Conservation (phyloP, 2,329 filamentous ascomycete species). For the Phyllosticta paracitricarpa region DNA sequence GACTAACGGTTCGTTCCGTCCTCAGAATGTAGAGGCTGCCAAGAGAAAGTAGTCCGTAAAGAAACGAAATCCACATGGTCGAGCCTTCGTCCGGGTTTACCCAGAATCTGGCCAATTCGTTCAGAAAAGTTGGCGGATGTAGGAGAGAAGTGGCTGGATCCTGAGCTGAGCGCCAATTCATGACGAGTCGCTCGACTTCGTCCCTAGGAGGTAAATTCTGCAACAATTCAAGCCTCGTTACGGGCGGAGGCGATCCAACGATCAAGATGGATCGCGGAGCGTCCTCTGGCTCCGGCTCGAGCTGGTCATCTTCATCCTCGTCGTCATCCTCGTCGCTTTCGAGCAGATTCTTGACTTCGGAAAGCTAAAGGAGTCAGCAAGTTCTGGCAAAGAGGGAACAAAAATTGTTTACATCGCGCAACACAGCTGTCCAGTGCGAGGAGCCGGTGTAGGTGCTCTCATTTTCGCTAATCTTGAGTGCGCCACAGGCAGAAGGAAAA, state of each 20-base stretch:
- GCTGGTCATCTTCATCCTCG: constrained; percentile 11
- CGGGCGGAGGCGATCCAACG: constrained; percentile 13
- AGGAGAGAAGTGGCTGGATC: constrained; percentile 19
- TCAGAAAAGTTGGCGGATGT: constrained; percentile 13
- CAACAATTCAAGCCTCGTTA: constrained; percentile 16
- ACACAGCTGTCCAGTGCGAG: constrained; percentile 27
- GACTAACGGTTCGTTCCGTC: background rate
- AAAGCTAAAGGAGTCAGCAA: constrained; percentile 12
- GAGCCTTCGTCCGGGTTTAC: constrained; percentile 26
- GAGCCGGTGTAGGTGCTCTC: constrained; percentile 15
- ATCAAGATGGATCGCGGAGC: constrained; percentile 1
- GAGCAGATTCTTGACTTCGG: constrained; percentile 20
- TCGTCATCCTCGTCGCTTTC: constrained; percentile 12
- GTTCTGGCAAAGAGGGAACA: background rate
- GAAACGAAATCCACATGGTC: constrained; percentile 37
- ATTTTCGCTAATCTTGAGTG: constrained; percentile 11
- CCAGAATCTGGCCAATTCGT: constrained; percentile 39
- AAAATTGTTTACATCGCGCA: constrained; percentile 17
- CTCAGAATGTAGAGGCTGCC: constrained; percentile 23
- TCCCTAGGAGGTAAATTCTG: constrained; percentile 13
- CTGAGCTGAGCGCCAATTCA: constrained; percentile 17
- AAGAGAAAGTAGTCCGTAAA: constrained; percentile 39
- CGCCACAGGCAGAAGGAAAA: constrained; percentile 6
- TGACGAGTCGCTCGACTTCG: constrained; percentile 23
- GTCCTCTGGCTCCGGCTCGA: background rate